Evolutionary conservation across 2,329 filamentous ascomycete species (phyloP), one percentile per base, ranked within the genome.

Genomic region (Hypoxylon sp.): DNA sequence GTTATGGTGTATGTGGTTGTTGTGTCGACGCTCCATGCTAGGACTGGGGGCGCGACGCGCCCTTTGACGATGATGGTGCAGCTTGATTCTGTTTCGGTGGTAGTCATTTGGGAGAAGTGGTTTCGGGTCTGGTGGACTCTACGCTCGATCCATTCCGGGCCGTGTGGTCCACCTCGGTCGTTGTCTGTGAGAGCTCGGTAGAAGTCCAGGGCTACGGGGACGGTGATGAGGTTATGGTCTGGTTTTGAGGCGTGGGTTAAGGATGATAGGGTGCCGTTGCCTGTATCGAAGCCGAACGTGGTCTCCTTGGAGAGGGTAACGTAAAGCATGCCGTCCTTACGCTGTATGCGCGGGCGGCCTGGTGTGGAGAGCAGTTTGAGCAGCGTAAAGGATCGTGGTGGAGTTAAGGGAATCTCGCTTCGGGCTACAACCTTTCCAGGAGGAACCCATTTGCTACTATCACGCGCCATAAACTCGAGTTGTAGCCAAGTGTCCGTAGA

Each of bases 111-210:
- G 16, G 79, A 76, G 25, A 80, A 77, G 65, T 85, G 81, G 50
- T 77, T 74, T 3, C 78, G 79, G 2, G 81, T 83, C 70, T 84
- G 81, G 70, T 85, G 80, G 0, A 86, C 71, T 2, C 81, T 78
- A 5, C 77, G 72, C 16, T 81, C 80, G 9, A 80, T 76, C 89
- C 89, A 91, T 65, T 89, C 82, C 54, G 81, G 78, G 0, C 87
- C 88, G 68, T 87, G 85, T 14, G 81, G 78, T 5, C 81, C 79
- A 0, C 84, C 84, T 3, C 81, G 80, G 73, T 91, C 89, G 73
- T 91, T 91, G 77, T 91, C 88, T 0, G 89, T 91, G 37, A 85
- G 81, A 0, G 90, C 85, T 39, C 89, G 88, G 80, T 89, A 91
- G 74, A 91, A 85, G 66, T 83, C 82, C 41, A 89, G 79, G 1